A percentile compares a stretch with the other conserved stretches of the same genome.
phyloP scores from a whole-genome alignment of 1,284 basidiomycete species.

The Trichosporon sp. region DNA sequence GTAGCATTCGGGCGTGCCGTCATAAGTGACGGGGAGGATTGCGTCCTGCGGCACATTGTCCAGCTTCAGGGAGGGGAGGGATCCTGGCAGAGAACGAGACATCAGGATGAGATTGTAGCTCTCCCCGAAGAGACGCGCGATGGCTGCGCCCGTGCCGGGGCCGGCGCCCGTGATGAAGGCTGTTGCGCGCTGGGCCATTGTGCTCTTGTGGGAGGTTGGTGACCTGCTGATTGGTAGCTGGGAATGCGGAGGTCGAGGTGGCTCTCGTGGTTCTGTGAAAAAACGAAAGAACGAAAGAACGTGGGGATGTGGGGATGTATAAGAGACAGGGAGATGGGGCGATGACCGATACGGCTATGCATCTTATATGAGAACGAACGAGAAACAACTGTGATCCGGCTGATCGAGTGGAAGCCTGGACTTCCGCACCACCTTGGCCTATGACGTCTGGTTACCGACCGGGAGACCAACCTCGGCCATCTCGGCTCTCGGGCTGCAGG shows the following conservation, averaged over 20 bases:
- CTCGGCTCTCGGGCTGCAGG: too few relatives aligned
- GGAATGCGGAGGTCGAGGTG: neutral
- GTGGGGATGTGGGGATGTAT: too few relatives aligned
- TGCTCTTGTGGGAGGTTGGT: neutral
- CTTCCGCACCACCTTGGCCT: neutral
- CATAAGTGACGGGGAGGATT: slow-evolving; percentile 40
- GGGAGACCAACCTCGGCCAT: too few relatives aligned
- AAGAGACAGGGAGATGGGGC: too few relatives aligned
- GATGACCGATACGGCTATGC: neutral
- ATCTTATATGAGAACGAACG: neutral
- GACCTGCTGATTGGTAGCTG: too few relatives aligned
- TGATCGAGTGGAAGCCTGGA: too few relatives aligned
- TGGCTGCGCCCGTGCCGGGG: slow-evolving; percentile 45
- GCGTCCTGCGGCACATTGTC: slow-evolving; percentile 34
- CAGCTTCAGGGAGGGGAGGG: slow-evolving; percentile 40
- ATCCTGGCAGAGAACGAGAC: slow-evolving; percentile 50
- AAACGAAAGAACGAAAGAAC: too few relatives aligned
- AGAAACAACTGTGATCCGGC: too few relatives aligned
- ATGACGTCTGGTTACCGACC: neutral
- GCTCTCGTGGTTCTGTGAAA: too few relatives aligned
- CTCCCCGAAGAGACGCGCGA: slow-evolving; percentile 45
- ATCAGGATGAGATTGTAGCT: slow-evolving; percentile 53
- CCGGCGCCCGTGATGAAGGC: slow-evolving; percentile 49
- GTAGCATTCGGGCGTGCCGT: slow-evolving; percentile 40
- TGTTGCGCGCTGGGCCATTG: slow-evolving; percentile 33